Evolutionary conservation across 2,329 filamentous ascomycete species (phyloP).

Genomic region (Phyllosticta citribraziliensis): DNA sequence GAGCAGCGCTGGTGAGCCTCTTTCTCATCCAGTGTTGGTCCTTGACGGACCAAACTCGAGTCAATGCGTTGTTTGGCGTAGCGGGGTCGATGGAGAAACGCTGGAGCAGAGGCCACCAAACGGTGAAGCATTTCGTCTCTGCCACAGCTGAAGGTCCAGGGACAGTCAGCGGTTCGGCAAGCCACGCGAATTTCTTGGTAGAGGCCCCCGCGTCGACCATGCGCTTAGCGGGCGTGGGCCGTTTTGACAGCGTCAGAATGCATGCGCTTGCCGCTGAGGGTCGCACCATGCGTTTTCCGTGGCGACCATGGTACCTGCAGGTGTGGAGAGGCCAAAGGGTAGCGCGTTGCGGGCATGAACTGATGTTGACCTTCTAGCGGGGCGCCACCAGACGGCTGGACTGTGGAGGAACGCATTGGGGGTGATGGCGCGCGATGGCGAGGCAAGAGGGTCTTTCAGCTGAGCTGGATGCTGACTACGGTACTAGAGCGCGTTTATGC

Average conservation of each 20-base stretch:
- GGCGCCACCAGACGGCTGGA: neutral
- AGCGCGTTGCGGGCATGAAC: neutral
- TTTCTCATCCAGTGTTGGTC: neutral
- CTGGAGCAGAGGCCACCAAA: neutral
- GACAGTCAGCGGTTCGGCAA: neutral
- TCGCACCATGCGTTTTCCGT: neutral
- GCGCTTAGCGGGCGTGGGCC: neutral
- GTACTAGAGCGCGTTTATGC: neutral
- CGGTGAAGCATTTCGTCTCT: neutral
- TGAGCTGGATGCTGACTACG: neutral
- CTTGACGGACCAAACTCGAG: neutral
- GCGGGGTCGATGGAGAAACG: neutral
- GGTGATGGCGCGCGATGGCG: neutral
- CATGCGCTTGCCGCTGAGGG: neutral
- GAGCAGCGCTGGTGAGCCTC: neutral
- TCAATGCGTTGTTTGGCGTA: neutral
- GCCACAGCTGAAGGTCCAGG: neutral
- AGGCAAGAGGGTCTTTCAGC: neutral
- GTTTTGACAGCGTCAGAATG: neutral
- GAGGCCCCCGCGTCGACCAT: neutral
- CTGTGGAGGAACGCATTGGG: neutral
- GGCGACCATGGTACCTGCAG: neutral
- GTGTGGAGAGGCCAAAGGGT: neutral
- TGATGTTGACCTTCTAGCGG: neutral
- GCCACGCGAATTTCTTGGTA: neutral